Evolutionary conservation across 345 rosid species (phyloP).

Genomic region (Brassica incana): DNA sequence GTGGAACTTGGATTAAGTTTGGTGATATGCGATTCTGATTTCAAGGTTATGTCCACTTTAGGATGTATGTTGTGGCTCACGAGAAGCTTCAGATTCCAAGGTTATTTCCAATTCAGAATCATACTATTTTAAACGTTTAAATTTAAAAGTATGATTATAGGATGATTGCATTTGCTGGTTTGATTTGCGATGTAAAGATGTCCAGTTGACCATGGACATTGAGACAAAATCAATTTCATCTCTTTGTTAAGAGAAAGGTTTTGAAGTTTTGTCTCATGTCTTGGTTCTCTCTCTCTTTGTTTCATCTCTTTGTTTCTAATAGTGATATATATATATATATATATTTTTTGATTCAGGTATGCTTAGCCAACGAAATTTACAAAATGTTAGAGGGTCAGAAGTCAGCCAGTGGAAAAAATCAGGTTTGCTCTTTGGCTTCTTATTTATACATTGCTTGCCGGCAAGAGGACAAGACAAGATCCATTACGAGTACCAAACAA

Average conservation of each 20-base stretch:
- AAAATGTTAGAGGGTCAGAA: constrained; percentile 96
- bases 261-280: constrained; percentile 9
- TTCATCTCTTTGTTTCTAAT: constrained; percentile 2
- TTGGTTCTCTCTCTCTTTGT: constrained; percentile 31
- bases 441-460: constrained; percentile 96
- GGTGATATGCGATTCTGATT: too few species aligned
- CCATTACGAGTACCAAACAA: constrained; percentile 76
- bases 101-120: too few species aligned
- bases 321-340: too few species aligned
- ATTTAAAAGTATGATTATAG: constrained; percentile 31
- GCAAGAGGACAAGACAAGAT: constrained; percentile 93
- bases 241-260: background rate
- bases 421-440: constrained; percentile 93
- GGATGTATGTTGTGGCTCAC: too few species aligned
- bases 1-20: too few species aligned
- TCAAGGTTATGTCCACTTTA: too few species aligned
- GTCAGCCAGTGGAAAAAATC: constrained; percentile 97
- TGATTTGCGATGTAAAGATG: constrained; percentile 89
- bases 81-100: too few species aligned
- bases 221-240: constrained; percentile 15
- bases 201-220: constrained; percentile 57
- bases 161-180: constrained; percentile 92
- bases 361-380: constrained; percentile 79
- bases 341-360: constrained; percentile 52
- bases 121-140: too few species aligned